Conservation (phyloP, 345 rosid genomes). For the Hypericum perforatum region DNA sequence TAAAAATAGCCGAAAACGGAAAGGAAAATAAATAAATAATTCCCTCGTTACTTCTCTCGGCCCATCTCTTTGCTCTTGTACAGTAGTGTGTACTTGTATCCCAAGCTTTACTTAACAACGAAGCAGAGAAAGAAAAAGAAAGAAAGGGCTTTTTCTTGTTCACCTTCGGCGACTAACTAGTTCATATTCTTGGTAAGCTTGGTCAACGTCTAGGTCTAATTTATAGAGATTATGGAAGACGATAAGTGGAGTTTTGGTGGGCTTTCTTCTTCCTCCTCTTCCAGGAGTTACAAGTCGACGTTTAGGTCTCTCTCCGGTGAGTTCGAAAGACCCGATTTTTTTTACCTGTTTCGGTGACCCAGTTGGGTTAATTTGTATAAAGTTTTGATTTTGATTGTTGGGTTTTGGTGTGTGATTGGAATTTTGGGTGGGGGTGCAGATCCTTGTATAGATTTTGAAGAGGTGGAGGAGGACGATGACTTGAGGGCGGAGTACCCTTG, state of each 20-base stretch:
- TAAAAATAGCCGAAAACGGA: too few species aligned
- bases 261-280: conserved; percentile 9
- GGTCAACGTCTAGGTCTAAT: background rate
- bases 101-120: too few species aligned
- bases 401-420: conserved; percentile 17
- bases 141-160: background rate
- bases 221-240: conserved; percentile 14
- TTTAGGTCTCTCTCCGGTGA: conserved; percentile 11
- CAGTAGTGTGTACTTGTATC: too few species aligned
- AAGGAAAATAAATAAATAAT: too few species aligned
- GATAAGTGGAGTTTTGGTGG: conserved; percentile 13
- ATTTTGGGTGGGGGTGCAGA: conserved; percentile 16
- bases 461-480: conserved; percentile 16
- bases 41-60: too few species aligned
- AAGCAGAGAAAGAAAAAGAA: too few species aligned
- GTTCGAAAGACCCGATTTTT: background rate
- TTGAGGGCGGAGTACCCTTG: conserved; percentile 21
- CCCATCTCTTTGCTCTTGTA: too few species aligned
- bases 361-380: background rate
- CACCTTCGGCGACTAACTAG: too few species aligned
- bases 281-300: conserved; percentile 23
- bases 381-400: conserved; percentile 1
- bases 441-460: conserved; percentile 11
- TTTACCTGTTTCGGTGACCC: background rate
- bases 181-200: too few species aligned